Percentiles rank a stretch among this genome's conserved stretches.
Evolutionary conservation across 495 filamentous ascomycete species (phyloP).

Genomic region (Parathielavia hyrcaniae): DNA sequence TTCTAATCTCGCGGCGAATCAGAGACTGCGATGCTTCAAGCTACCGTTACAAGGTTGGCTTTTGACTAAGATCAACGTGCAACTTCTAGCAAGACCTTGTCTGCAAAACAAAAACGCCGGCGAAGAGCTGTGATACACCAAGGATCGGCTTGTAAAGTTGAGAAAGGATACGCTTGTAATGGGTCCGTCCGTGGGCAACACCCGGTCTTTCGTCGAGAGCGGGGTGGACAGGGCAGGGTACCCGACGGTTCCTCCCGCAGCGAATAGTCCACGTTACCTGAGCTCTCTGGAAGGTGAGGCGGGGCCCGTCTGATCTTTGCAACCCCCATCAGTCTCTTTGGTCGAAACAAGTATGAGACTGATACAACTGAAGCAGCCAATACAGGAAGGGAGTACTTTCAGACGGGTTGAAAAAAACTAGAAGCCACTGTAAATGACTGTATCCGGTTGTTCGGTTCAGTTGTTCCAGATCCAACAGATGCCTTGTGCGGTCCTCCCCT

Average conservation of each 20-base stretch:
- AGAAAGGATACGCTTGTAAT: neutral
- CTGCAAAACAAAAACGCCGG: neutral
- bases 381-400: too few relatives aligned
- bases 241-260: conserved; percentile 14
- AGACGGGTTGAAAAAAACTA: too few relatives aligned
- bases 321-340: neutral
- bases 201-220: conserved; percentile 12
- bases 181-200: conserved; percentile 15
- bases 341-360: neutral
- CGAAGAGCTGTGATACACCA: neutral
- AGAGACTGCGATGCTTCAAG: neutral
- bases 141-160: conserved; percentile 3
- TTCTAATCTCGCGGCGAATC: conserved; percentile 14
- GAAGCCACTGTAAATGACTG: too few relatives aligned
- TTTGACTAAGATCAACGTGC: neutral
- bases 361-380: too few relatives aligned
- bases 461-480: neutral
- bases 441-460: neutral
- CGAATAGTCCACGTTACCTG: too few relatives aligned
- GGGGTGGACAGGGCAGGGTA: conserved; percentile 16
- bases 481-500: conserved; percentile 17
- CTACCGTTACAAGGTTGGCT: neutral
- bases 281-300: too few relatives aligned
- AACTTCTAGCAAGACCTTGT: neutral
- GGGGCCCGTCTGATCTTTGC: conserved; percentile 5